Conservation (phyloP, 257 asterid genomes). For the Oldenlandia corymbosa region DNA sequence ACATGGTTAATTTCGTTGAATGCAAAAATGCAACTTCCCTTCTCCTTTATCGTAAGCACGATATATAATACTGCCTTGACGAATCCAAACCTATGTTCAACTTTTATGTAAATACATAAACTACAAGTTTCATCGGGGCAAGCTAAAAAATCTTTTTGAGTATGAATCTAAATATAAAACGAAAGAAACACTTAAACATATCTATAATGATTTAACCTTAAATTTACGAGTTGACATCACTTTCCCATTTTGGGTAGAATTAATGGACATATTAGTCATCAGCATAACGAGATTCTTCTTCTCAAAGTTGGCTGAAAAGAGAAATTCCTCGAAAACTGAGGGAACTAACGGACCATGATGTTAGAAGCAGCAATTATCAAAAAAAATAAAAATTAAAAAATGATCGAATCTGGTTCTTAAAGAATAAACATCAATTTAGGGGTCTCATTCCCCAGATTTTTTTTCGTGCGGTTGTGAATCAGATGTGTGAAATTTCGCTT, state of each 20-base stretch:
- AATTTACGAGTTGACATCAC: too few relatives aligned
- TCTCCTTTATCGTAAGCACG: too few relatives aligned
- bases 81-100: too few relatives aligned
- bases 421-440: not conserved
- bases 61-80: too few relatives aligned
- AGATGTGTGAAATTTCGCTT: constrained; percentile 2
- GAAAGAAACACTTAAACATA: too few relatives aligned
- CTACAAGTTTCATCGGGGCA: not conserved
- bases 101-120: too few relatives aligned
- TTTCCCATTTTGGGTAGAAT: not conserved
- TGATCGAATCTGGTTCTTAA: constrained; percentile 21
- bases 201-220: too few relatives aligned
- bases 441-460: not conserved
- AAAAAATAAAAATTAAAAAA: too few relatives aligned
- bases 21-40: too few relatives aligned
- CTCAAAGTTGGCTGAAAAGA: not conserved
- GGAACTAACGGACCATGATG: constrained; percentile 9
- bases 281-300: constrained; percentile 1
- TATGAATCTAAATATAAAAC: too few relatives aligned
- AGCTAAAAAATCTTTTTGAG: too few relatives aligned
- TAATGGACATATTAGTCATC: not conserved
- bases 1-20: too few relatives aligned
- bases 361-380: not conserved
- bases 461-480: not conserved
- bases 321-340: constrained; percentile 8